These are phyloP conservation scores for Colletotrichum tabaci DNA, from an alignment of 2,329 filamentous ascomycete genomes.

Conservation along the genomic window DNA sequence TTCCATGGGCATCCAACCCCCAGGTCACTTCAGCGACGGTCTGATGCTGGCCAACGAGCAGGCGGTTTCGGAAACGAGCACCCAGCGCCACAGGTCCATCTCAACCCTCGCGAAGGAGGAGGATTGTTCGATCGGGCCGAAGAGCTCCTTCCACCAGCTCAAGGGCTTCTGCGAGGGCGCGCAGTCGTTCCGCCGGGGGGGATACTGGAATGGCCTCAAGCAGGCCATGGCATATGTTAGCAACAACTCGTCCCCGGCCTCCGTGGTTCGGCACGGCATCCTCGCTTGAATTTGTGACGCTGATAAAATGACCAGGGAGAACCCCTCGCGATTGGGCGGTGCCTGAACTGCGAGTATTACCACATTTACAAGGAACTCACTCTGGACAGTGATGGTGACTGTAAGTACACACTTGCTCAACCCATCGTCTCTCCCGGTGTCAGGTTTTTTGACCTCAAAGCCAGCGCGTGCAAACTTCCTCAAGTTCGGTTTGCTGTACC, in stretches of 20 bases:
- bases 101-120: slow-evolving; percentile 25
- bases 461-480: slow-evolving; percentile 53
- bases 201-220: slow-evolving; percentile 55
- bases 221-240: slow-evolving; percentile 44
- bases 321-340: slow-evolving; percentile 45
- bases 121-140: slow-evolving; percentile 48
- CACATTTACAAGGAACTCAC: slow-evolving; percentile 50
- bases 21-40: slow-evolving; percentile 27
- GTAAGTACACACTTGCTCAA: slow-evolving; percentile 43
- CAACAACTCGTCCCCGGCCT: slow-evolving; percentile 44
- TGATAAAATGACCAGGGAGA: slow-evolving; percentile 41
- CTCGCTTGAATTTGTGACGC: slow-evolving; percentile 1
- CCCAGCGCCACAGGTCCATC: background rate
- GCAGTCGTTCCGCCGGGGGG: slow-evolving; percentile 52
- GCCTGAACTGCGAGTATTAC: slow-evolving; percentile 47
- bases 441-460: background rate
- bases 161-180: slow-evolving; percentile 58
- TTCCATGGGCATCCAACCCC: background rate
- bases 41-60: slow-evolving; percentile 39
- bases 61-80: slow-evolving; percentile 9
- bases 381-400: slow-evolving; percentile 49
- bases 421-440: background rate
- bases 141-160: slow-evolving; percentile 54
- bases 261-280: slow-evolving; percentile 29
- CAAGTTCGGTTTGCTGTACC: slow-evolving; percentile 54